Evolutionary conservation across 305 asterid species (phyloP).

Genomic region (Rubia tinctorum): DNA sequence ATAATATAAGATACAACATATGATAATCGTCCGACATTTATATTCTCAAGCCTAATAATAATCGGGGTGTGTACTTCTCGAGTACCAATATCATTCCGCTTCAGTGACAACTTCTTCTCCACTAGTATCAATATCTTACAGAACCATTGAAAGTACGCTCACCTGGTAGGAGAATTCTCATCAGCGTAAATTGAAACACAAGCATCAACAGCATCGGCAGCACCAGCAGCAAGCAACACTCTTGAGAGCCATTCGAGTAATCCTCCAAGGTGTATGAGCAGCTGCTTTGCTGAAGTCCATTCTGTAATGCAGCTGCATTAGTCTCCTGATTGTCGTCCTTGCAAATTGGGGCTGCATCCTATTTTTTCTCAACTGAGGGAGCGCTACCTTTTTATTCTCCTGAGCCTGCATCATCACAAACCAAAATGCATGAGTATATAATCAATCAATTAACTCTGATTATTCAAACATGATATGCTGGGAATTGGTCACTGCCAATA

Average conservation of each 20-base stretch:
- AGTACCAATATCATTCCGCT: too few relatives aligned
- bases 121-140: too few relatives aligned
- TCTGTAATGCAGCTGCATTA: conserved; percentile 17
- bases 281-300: conserved; percentile 25
- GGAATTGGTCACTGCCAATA: conserved; percentile 71
- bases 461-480: conserved; percentile 44
- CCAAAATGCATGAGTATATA: conserved; percentile 1
- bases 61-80: too few relatives aligned
- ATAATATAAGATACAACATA: too few relatives aligned
- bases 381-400: conserved; percentile 28
- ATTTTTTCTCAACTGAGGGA: conserved; percentile 39
- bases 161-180: too few relatives aligned
- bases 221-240: too few relatives aligned
- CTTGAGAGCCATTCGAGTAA: conserved; percentile 27
- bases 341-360: conserved; percentile 27
- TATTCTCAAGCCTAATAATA: too few relatives aligned
- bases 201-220: too few relatives aligned
- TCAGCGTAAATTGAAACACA: too few relatives aligned
- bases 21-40: too few relatives aligned
- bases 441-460: neutral
- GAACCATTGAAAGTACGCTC: too few relatives aligned
- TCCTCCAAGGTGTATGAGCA: conserved; percentile 46
- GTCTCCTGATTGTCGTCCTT: conserved; percentile 36
- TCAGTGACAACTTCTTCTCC: too few relatives aligned
- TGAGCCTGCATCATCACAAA: conserved; percentile 30